Evolutionary conservation across 2,329 filamentous ascomycete genomes (phyloP).

Genomic region (Salinomyces thailandicus): DNA sequence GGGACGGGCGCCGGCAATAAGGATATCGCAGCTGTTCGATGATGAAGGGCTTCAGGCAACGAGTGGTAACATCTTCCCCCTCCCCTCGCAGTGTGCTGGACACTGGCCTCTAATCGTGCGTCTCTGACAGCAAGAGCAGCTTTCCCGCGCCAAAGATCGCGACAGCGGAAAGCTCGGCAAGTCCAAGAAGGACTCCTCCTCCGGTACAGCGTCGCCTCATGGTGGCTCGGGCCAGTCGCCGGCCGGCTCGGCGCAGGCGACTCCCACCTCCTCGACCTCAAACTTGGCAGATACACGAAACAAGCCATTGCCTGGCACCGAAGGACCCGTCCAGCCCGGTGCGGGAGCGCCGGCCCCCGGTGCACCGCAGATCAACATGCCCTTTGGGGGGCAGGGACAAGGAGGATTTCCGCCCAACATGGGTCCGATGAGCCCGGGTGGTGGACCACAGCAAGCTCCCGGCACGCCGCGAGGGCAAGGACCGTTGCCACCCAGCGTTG

Average conservation of each 20-base stretch:
- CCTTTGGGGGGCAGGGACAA: slow-evolving; percentile 12
- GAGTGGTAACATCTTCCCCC: slow-evolving; percentile 63
- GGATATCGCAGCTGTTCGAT: slow-evolving; percentile 8
- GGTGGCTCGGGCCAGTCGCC: slow-evolving; percentile 46
- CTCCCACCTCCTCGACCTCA: slow-evolving; percentile 81
- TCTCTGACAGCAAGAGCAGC: slow-evolving; percentile 57
- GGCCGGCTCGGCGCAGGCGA: slow-evolving; percentile 52
- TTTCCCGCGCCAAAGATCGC: slow-evolving; percentile 60
- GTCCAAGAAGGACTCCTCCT: slow-evolving; percentile 42
- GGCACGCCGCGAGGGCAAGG: slow-evolving; percentile 22
- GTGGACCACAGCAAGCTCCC: slow-evolving; percentile 9
- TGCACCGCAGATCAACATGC: slow-evolving; percentile 13
- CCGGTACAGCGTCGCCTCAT: slow-evolving; percentile 69
- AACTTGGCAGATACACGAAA: slow-evolving; percentile 76
- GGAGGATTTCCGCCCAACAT: slow-evolving; percentile 11
- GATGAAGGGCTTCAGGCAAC: slow-evolving; percentile 97
- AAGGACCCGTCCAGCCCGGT: slow-evolving; percentile 33
- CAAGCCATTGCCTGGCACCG: slow-evolving; percentile 55
- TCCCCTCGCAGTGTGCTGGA: slow-evolving; percentile 18
- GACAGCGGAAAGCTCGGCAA: slow-evolving; percentile 59
- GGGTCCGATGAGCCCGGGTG: slow-evolving; percentile 3
- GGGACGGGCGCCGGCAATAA: background rate
- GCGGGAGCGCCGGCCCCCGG: slow-evolving; percentile 29
- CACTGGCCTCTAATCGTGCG: slow-evolving; percentile 15
- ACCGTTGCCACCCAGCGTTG: slow-evolving; percentile 57